Evolutionary conservation across 805 yeast genomes (phyloP).

Genomic region (Tetrapisispora arboricola): DNA sequence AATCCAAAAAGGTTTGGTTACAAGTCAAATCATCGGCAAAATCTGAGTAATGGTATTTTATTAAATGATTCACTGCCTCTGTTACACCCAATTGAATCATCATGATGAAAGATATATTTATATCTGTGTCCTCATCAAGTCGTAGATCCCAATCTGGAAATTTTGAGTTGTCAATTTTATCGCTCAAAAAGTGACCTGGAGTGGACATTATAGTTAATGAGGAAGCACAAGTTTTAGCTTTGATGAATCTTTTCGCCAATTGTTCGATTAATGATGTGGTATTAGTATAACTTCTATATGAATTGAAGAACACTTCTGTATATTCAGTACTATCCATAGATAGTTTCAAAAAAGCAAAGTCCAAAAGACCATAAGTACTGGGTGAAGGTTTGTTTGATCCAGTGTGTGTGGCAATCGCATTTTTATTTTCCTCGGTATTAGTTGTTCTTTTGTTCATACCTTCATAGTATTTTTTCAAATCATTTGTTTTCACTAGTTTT

Average conservation of each 20-base stretch:
- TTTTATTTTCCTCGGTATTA: background rate
- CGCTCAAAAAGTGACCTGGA: conserved; percentile 5
- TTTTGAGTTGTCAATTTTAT: conserved; percentile 12
- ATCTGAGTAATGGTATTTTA: conserved; percentile 63
- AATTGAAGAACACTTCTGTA: conserved; percentile 59
- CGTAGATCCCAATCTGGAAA: conserved; percentile 53
- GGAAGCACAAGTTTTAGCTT: conserved; percentile 52
- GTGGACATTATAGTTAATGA: conserved; percentile 35
- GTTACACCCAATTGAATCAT: conserved; percentile 75
- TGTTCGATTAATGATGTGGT: conserved; percentile 44
- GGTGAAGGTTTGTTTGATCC: background rate
- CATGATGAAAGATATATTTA: conserved; percentile 58
- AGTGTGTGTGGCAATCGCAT: too few relatives aligned
- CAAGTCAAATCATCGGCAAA: conserved; percentile 59
- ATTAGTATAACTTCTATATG: conserved; percentile 57
- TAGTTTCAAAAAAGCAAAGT: conserved; percentile 35
- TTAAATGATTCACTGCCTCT: conserved; percentile 62
- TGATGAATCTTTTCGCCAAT: conserved; percentile 44
- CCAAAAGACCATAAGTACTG: conserved; percentile 22
- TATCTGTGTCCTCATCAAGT: conserved; percentile 33
- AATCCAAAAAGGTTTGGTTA: conserved; percentile 49
- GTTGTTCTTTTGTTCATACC: conserved; percentile 13
- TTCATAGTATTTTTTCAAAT: conserved; percentile 33
- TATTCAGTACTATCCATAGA: conserved; percentile 55
- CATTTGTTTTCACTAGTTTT: conserved; percentile 33